Conservation (phyloP, 257 asterid species). For the Sherardia arvensis region DNA sequence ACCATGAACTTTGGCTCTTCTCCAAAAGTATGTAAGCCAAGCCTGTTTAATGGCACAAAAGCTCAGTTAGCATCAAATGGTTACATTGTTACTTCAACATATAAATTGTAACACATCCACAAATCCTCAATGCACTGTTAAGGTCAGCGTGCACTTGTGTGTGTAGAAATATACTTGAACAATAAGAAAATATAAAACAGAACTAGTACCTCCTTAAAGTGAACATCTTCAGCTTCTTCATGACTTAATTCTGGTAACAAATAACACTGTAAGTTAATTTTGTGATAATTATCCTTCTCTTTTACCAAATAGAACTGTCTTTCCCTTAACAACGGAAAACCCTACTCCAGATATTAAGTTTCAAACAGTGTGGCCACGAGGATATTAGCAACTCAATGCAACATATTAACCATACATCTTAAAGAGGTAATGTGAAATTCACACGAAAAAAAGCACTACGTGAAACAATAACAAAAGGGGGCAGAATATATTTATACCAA, state of each 20-base stretch:
- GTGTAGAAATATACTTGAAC: conserved; percentile 2
- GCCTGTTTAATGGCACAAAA: conserved; percentile 38
- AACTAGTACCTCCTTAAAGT: conserved; percentile 69
- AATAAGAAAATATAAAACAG: conserved; percentile 9
- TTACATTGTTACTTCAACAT: not conserved
- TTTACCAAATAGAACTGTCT: not conserved
- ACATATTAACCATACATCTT: not conserved
- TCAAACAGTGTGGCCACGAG: not conserved
- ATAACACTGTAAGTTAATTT: conserved; percentile 6
- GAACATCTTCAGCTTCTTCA: conserved; percentile 90
- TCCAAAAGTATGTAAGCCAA: conserved; percentile 98
- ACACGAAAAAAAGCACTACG: not conserved
- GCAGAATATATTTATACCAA: conserved; percentile 42
- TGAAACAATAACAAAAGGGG: conserved; percentile 7
- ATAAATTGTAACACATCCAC: not conserved
- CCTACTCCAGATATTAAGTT: not conserved
- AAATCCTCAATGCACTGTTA: not conserved
- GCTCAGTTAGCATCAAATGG: not conserved
- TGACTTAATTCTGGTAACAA: conserved; percentile 67
- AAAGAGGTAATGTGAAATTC: not conserved
- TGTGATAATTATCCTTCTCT: not conserved
- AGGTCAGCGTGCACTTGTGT: not conserved
- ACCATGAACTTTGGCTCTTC: conserved; percentile 84
- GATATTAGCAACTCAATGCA: not conserved
- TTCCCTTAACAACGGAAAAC: not conserved